These are phyloP conservation scores for Penicillium sp. DNA, from an alignment of 2,329 filamentous ascomycete genomes.

Conservation along the genomic window DNA sequence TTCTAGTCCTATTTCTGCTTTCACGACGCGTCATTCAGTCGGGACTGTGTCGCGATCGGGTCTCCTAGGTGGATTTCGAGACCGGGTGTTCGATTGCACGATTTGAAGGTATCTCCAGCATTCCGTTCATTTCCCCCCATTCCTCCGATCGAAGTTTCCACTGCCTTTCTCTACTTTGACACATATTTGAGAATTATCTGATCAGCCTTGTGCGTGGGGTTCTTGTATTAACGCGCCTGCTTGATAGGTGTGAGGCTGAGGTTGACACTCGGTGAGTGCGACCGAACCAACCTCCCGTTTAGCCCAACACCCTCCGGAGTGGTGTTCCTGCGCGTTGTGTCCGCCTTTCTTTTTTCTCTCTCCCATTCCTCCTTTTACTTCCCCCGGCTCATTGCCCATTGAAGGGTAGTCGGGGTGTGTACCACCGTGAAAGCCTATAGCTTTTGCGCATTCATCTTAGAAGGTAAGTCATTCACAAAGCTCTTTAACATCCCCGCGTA, in stretches of 20 bases:
- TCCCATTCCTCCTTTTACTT: not conserved
- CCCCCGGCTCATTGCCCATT: slow-evolving; percentile 14
- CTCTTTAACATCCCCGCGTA: no score
- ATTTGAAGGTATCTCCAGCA: slow-evolving; percentile 6
- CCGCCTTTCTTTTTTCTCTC: slow-evolving; percentile 12
- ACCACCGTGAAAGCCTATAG: slow-evolving; percentile 17
- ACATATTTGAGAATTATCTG: slow-evolving; percentile 18
- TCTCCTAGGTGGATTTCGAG: slow-evolving; percentile 1
- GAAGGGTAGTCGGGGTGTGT: slow-evolving; percentile 21
- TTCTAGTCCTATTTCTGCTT: slow-evolving; percentile 13
- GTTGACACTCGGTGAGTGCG: slow-evolving; percentile 22
- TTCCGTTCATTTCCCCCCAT: slow-evolving; percentile 17
- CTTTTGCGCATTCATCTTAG: slow-evolving; percentile 24
- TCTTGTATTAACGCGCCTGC: slow-evolving; percentile 10
- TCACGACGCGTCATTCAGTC: slow-evolving; percentile 14
- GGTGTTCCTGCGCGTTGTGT: slow-evolving; percentile 18
- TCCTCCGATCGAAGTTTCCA: slow-evolving; percentile 21
- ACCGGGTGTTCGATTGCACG: not conserved
- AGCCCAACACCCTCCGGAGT: slow-evolving; percentile 22
- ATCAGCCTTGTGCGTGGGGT: slow-evolving; percentile 12
- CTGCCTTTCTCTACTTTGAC: slow-evolving; percentile 12
- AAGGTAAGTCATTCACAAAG: slow-evolving; percentile 58
- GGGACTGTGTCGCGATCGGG: slow-evolving; percentile 15
- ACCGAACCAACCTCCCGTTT: slow-evolving; percentile 18
- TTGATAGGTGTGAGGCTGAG: slow-evolving; percentile 18